Conservation (phyloP, 176 grass and related monocot genomes). For the Ensete ventricosum region DNA sequence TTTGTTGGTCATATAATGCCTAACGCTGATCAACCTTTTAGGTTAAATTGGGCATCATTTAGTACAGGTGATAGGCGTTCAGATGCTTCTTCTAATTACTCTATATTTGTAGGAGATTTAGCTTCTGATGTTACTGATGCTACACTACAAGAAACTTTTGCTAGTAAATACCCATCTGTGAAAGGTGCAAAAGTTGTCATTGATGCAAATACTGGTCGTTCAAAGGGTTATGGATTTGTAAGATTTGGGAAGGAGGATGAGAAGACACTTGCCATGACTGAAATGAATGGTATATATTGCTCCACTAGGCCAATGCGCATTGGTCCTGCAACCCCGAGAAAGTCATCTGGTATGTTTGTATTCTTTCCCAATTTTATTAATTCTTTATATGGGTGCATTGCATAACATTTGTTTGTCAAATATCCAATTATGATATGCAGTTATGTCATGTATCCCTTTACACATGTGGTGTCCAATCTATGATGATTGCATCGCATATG, state of each 20-base stretch:
- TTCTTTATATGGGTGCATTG: neutral
- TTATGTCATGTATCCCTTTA: too few relatives aligned
- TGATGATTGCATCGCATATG: neutral
- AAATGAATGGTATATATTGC: conserved; percentile 95
- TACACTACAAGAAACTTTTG: conserved; percentile 63
- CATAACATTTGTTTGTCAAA: neutral
- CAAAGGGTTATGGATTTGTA: conserved; percentile 96
- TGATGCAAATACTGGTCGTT: conserved; percentile 93
- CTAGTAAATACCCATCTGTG: conserved; percentile 81
- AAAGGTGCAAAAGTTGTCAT: conserved; percentile 98
- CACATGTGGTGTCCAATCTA: neutral
- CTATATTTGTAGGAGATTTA: conserved; percentile 97
- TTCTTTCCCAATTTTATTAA: conserved; percentile 17
- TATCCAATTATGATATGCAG: neutral
- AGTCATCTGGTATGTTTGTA: conserved; percentile 64
- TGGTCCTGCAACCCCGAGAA: conserved; percentile 85
- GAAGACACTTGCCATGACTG: conserved; percentile 76
- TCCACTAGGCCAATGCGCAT: conserved; percentile 91
- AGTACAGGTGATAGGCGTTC: conserved; percentile 87
- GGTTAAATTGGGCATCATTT: conserved; percentile 98
- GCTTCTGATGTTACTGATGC: conserved; percentile 88
- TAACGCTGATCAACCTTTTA: conserved; percentile 87
- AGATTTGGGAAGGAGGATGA: conserved; percentile 87
- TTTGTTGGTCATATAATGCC: conserved; percentile 92
- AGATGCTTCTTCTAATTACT: conserved; percentile 71